Evolutionary conservation across 345 rosid species (phyloP).

Genomic region (Salix udensis): DNA sequence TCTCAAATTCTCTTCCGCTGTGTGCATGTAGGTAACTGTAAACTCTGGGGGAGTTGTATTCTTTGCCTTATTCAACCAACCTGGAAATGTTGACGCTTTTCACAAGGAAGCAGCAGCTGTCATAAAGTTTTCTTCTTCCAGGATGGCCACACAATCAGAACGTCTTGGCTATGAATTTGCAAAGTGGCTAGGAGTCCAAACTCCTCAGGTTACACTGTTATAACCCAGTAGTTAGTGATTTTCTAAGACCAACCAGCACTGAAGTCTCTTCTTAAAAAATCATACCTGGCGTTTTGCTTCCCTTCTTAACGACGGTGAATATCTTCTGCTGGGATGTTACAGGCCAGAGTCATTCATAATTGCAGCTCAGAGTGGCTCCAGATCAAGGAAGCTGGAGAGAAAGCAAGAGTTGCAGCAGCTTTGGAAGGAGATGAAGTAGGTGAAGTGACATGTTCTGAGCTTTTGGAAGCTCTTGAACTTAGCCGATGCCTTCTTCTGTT

Average conservation of each 20-base stretch:
- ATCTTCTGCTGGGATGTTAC: slow-evolving; percentile 13
- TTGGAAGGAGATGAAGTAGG: slow-evolving; percentile 83
- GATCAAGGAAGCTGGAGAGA: slow-evolving; percentile 88
- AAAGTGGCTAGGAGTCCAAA: slow-evolving; percentile 82
- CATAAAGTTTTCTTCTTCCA: slow-evolving; percentile 92
- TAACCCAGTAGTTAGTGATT: slow-evolving; percentile 6
- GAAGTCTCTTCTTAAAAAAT: neutral
- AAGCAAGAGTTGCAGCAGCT: slow-evolving; percentile 69
- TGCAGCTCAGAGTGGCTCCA: slow-evolving; percentile 80
- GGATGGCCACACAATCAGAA: slow-evolving; percentile 99
- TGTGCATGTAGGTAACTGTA: slow-evolving; percentile 69
- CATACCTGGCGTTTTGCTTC: neutral
- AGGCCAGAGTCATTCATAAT: slow-evolving; percentile 96
- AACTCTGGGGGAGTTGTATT: slow-evolving; percentile 99
- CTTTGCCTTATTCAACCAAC: slow-evolving; percentile 80
- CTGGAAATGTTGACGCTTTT: slow-evolving; percentile 39
- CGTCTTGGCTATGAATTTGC: slow-evolving; percentile 99
- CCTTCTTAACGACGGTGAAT: slow-evolving; percentile 8
- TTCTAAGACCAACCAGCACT: neutral
- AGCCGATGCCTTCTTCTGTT: slow-evolving; percentile 90
- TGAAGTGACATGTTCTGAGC: slow-evolving; percentile 89
- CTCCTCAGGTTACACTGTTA: slow-evolving; percentile 72
- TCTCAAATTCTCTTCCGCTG: slow-evolving; percentile 30
- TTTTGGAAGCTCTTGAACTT: slow-evolving; percentile 96
- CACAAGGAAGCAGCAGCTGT: slow-evolving; percentile 90